Conservation (phyloP, 1,284 basidiomycete species). For the Pseudozyma sp. region DNA sequence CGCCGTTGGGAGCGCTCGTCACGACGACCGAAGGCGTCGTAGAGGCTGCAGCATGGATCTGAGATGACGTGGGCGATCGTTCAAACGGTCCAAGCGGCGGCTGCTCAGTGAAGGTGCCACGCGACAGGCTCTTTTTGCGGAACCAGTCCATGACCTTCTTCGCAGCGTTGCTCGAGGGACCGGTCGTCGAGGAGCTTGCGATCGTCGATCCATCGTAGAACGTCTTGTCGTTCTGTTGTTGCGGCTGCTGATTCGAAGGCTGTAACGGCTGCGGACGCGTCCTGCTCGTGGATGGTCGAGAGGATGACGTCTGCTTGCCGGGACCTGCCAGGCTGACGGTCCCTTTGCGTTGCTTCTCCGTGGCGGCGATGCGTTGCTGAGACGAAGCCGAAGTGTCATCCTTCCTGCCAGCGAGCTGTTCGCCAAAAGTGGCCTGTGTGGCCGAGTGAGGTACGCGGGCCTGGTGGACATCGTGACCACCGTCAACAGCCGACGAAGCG, state of each 20-base stretch:
- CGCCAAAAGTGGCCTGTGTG: slow-evolving; percentile 19
- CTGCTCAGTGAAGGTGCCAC: slow-evolving; percentile 61
- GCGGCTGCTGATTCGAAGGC: slow-evolving; percentile 18
- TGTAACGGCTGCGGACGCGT: slow-evolving; percentile 18
- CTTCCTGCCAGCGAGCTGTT: slow-evolving; percentile 17
- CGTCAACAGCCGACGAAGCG: slow-evolving; percentile 33
- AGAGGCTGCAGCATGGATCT: slow-evolving; percentile 4
- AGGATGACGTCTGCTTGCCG: slow-evolving; percentile 15
- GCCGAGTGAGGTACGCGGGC: slow-evolving; percentile 13
- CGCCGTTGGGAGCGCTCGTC: slow-evolving; percentile 31
- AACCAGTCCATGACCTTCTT: slow-evolving; percentile 78
- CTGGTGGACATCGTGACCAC: slow-evolving; percentile 33
- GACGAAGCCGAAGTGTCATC: slow-evolving; percentile 11
- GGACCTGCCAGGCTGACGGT: slow-evolving; percentile 20
- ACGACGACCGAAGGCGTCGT: slow-evolving; percentile 46
- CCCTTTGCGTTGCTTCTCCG: slow-evolving; percentile 24
- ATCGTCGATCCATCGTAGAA: slow-evolving; percentile 50
- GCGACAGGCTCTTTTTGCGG: slow-evolving; percentile 72
- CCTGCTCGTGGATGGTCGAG: slow-evolving; percentile 21
- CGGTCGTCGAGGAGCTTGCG: slow-evolving; percentile 56
- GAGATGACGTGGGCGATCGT: slow-evolving; percentile 23
- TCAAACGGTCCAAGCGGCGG: slow-evolving; percentile 58
- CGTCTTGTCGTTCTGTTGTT: slow-evolving; percentile 28
- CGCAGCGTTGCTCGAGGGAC: slow-evolving; percentile 72
- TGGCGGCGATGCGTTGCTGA: slow-evolving; percentile 3